Evolutionary conservation across 2,329 filamentous ascomycete genomes (phyloP).

Genomic region (Pyrenochaeta sp.): DNA sequence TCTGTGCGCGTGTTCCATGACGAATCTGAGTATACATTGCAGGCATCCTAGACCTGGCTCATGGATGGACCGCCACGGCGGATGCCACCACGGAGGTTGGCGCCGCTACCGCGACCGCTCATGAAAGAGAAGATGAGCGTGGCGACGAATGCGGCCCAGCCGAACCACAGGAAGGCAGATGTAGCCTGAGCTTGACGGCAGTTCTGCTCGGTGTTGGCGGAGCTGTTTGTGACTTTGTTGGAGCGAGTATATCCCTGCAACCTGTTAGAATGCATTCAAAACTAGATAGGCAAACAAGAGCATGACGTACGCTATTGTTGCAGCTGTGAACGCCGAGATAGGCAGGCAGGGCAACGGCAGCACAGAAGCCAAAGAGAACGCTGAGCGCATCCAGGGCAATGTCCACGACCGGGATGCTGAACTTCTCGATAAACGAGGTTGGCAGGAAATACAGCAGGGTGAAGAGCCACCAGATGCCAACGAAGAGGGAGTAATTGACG

Average conservation of each 20-base stretch:
- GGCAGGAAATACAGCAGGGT: conserved; percentile 70
- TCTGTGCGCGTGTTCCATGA: conserved; percentile 40
- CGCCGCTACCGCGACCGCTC: conserved; percentile 58
- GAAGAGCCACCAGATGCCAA: conserved; percentile 71
- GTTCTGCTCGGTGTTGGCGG: conserved; percentile 66
- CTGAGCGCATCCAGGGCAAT: conserved; percentile 67
- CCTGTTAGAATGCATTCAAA: conserved; percentile 2
- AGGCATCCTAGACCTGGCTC: conserved; percentile 62
- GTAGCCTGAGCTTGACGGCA: conserved; percentile 80
- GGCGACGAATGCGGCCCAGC: conserved; percentile 69
- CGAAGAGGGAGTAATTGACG: conserved; percentile 73
- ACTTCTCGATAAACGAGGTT: conserved; percentile 62
- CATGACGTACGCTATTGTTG: conserved; percentile 61
- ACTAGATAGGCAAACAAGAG: not conserved
- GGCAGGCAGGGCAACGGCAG: conserved; percentile 73
- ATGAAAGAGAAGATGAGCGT: conserved; percentile 65
- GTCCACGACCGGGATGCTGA: conserved; percentile 63
- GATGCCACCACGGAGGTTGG: conserved; percentile 57
- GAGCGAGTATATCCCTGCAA: conserved; percentile 51
- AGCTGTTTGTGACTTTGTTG: conserved; percentile 71
- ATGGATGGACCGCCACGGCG: conserved; percentile 59
- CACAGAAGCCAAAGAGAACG: conserved; percentile 74
- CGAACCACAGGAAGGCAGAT: conserved; percentile 81
- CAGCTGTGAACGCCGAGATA: conserved; percentile 76
- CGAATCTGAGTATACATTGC: conserved; percentile 30